A percentile compares a stretch with the other conserved stretches of the same genome.
Evolutionary conservation across 768 basidiomycete genomes (phyloP).

Genomic region (Pleurotus eryngii): DNA sequence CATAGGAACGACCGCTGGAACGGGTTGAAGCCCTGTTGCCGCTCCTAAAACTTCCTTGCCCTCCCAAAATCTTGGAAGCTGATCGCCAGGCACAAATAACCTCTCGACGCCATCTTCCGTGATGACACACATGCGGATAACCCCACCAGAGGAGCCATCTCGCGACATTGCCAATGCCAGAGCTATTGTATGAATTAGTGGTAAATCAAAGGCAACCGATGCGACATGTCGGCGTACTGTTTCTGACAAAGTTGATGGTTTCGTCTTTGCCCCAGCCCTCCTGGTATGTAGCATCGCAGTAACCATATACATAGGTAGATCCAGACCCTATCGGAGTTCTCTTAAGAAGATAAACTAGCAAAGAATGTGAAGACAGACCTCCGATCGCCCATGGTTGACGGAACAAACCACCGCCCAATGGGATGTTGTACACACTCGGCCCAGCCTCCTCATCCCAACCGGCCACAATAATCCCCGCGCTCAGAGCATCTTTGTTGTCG

Average conservation of each 20-base stretch:
- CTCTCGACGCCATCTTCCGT: slow-evolving; percentile 90
- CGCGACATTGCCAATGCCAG: slow-evolving; percentile 94
- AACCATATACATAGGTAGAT: slow-evolving; percentile 97
- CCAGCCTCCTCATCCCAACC: slow-evolving; percentile 95
- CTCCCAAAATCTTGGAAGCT: slow-evolving; percentile 89
- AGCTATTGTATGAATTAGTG: slow-evolving; percentile 42
- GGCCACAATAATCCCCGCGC: slow-evolving; percentile 95
- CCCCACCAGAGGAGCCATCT: slow-evolving; percentile 97
- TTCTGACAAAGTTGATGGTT: slow-evolving; percentile 92
- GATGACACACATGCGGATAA: slow-evolving; percentile 96
- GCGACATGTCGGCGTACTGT: slow-evolving; percentile 59
- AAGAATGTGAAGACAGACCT: slow-evolving; percentile 44
- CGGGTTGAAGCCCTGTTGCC: slow-evolving; percentile 25
- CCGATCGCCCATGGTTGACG: slow-evolving; percentile 99
- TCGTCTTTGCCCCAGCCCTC: slow-evolving; percentile 90
- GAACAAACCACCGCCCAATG: slow-evolving; percentile 95
- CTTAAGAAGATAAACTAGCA: not conserved
- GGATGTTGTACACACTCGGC: slow-evolving; percentile 94
- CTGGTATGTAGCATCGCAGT: slow-evolving; percentile 96
- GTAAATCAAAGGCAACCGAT: slow-evolving; percentile 5
- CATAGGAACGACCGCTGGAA: slow-evolving; percentile 43
- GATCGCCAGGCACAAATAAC: slow-evolving; percentile 86
- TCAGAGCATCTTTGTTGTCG: slow-evolving; percentile 84
- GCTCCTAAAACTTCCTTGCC: slow-evolving; percentile 67
- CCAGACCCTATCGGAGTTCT: slow-evolving; percentile 65